A percentile compares a stretch with the other conserved stretches of the same genome.
Evolutionary conservation across 352 stramenopile species (phyloP).

Genomic region (Blastocystis sp.): DNA sequence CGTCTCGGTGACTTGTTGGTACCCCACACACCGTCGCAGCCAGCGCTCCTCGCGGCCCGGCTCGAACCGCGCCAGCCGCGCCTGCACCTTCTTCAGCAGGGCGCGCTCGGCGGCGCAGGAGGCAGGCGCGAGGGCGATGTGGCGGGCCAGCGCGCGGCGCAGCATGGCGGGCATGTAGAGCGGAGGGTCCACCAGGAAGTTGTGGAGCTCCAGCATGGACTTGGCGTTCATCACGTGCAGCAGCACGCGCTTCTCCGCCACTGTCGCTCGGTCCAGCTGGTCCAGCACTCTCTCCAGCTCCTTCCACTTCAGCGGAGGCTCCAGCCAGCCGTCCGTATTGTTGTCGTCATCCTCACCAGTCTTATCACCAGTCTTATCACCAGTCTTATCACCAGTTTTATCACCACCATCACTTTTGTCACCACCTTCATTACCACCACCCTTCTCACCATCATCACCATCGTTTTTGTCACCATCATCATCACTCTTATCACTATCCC

Average conservation of each 20-base stretch:
- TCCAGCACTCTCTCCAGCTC: not conserved
- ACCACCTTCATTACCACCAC: no score
- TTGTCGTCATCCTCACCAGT: not conserved
- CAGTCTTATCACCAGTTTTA: not conserved
- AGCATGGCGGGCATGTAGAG: not conserved
- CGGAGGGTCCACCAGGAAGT: not conserved
- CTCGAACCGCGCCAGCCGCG: not conserved
- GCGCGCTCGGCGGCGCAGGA: not conserved
- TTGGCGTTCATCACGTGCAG: slow-evolving; percentile 21
- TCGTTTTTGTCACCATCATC: not conserved
- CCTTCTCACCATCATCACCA: no score
- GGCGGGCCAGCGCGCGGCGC: not conserved
- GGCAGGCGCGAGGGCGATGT: not conserved
- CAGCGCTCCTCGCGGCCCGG: not conserved
- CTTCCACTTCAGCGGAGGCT: slow-evolving; percentile 46
- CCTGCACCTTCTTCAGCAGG: not conserved
- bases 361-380: not conserved
- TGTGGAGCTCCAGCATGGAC: slow-evolving; percentile 28
- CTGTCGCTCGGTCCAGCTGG: not conserved
- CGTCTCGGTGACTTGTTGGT: not conserved
- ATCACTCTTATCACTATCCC: not conserved
- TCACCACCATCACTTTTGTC: no score
- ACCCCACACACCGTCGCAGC: no score
- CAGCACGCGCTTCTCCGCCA: not conserved
- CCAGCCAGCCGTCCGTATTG: slow-evolving; percentile 18